Evolutionary conservation across 257 asterid genomes (phyloP).

Genomic region (Ajuga chamaepitys): DNA sequence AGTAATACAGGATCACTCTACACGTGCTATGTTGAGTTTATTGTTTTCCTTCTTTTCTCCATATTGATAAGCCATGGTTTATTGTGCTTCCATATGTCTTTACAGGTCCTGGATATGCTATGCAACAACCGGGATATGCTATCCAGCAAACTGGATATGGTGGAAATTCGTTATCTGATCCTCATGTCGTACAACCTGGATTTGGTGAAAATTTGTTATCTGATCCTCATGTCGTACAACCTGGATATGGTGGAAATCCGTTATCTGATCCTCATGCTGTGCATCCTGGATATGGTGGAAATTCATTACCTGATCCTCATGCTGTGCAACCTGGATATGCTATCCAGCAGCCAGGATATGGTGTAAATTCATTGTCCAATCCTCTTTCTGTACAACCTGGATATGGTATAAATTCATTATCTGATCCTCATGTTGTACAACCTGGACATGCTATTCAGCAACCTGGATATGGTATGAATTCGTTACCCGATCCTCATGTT

Average conservation of each 20-base stretch:
- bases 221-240: too few relatives aligned
- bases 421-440: conserved; percentile 31
- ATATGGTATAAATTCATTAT: conserved; percentile 30
- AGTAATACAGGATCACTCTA: neutral
- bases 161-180: too few relatives aligned
- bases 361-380: conserved; percentile 28
- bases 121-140: too few relatives aligned
- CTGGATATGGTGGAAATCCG: too few relatives aligned
- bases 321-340: too few relatives aligned
- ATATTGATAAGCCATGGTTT: neutral
- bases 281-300: too few relatives aligned
- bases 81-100: neutral
- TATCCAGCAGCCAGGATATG: conserved; percentile 33
- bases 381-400: conserved; percentile 30
- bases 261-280: too few relatives aligned
- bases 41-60: neutral
- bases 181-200: conserved; percentile 24
- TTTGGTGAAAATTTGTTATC: neutral
- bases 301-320: too few relatives aligned
- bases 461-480: too few relatives aligned
- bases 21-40: neutral
- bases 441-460: too few relatives aligned
- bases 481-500: too few relatives aligned
- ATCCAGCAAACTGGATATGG: too few relatives aligned
- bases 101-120: conserved; percentile 32